Evolutionary conservation across 257 asterid species (phyloP), one percentile per base, ranked within the genome.

Genomic region (Cruciata laevipes): DNA sequence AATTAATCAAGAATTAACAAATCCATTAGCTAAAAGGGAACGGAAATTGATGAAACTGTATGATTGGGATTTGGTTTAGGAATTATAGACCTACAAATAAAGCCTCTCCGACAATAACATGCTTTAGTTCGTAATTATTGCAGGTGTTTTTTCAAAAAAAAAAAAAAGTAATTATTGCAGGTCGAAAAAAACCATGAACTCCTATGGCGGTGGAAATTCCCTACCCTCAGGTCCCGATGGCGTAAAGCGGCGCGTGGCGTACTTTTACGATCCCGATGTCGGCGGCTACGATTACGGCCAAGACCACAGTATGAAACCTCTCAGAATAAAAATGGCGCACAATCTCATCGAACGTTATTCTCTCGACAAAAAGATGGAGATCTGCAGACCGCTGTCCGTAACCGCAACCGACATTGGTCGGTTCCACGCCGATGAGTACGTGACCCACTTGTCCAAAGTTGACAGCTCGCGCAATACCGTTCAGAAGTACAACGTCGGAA

Each of bases 301-400:
- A 38, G 91, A 84, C 58, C 97, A 85, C 74, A 89, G 86, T 31
- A 89, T 87, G 97, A 90, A 87, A 66, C 95, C 97, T 63, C 91
- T 84, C 82, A 81, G 97, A 27, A 83, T 87, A 60, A 84, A 86
- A 25, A 84, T 90, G 91, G 88, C 97, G 32, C 95, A 89, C 80
- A 79, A 83, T 51, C 82, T 89, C 16, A 75, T 89, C 51, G 86
- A 82, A 24, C 85, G 80, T 71, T 90, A 87, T 78, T 35, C 82
- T 49, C 91, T 89, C 23, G 87, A 87, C 78, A 89, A 79, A 0
- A 78, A 78, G 24, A 86, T 90, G 97, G 94, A 87, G 63, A 78
- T 90, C 66, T 42, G 66, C 72, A 82, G 86, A 3, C 95, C 95
- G 0, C 79, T 83, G 71, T 76, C 89, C 37, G 91, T 94, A 17